Base-by-base conservation (phyloP, 345 rosid species). In the Mercurialis annua region DNA sequence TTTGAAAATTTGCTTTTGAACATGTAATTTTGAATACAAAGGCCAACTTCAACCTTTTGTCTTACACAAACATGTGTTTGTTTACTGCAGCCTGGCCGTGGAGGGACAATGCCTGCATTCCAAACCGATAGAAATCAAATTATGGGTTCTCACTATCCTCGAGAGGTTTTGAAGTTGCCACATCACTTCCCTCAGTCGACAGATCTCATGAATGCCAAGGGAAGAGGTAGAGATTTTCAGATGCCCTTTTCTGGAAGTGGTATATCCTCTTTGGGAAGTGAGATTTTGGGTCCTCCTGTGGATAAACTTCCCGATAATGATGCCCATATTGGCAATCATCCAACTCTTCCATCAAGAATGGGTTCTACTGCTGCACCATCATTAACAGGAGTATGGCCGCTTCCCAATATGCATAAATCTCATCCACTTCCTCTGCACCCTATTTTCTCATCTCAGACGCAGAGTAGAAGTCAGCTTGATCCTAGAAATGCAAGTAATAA, bases 371-470 rank as follows among this genome's bases (percentile, higher is more conserved):
- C 43, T 70, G 55, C 68, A 31, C 69, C 81, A 10, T 57, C 77
- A 30, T 73, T 84, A 54, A 23, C 76, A 20, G 82, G 85, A 47
- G 47, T 64, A 52, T 81, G 96, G 96, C 84, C 88, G 71, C 78
- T 80, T n/a, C 60, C 77, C 55, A 81, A 84, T 81, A 76, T 44
- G 66, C 84, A 76, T 68, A 87, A 79, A 71, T 78, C 96, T 73
- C 80, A 82, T 60, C 86, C 77, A 48, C 78, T 72, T 20, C 74
- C 82, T 36, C 27, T 75, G 56, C 80, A 80, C 67, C 74, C 83
- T 63, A 76, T 65, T 68, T 85, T 79, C 67, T 73, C 81, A 12
- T 80, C 72, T 62, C 85, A 77, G 56, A 74, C 68, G 59, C 83
- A 78, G 70, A 77, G 21, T 49, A 59, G 80, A 57, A 71, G 68